These are phyloP conservation scores for Cryptococcus jaspeensis DNA, from an alignment of 1,284 basidiomycete genomes.

Conservation along the genomic window DNA sequence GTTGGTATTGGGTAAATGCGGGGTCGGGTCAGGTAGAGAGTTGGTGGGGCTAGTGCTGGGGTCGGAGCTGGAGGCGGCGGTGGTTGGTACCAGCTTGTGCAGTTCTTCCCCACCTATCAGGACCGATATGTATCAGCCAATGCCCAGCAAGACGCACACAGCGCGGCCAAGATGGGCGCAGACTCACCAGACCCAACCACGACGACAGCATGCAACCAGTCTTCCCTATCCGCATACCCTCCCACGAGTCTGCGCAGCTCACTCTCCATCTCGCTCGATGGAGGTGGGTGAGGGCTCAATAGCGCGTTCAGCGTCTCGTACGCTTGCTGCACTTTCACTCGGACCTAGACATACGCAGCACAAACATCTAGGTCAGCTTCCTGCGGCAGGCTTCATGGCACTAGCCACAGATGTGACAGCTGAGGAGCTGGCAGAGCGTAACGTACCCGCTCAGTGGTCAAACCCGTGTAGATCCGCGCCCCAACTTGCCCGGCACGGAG, in stretches of 20 bases:
- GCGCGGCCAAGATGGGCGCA: too few relatives aligned
- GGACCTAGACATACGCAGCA: conserved; percentile 17
- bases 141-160: too few relatives aligned
- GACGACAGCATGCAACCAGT: conserved; percentile 32
- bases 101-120: background rate
- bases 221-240: conserved; percentile 19
- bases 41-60: too few relatives aligned
- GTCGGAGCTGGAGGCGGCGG: too few relatives aligned
- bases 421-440: too few relatives aligned
- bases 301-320: conserved; percentile 32
- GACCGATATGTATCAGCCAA: too few relatives aligned
- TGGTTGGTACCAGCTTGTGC: conserved; percentile 3
- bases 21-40: too few relatives aligned
- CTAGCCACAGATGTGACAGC: too few relatives aligned
- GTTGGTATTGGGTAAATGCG: too few relatives aligned
- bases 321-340: conserved; percentile 8
- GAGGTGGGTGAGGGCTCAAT: conserved; percentile 25
- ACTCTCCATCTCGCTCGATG: conserved; percentile 10
- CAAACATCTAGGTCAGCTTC: too few relatives aligned
- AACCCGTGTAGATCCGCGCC: conserved; percentile 26
- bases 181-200: conserved; percentile 11
- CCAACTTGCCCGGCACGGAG: conserved; percentile 21
- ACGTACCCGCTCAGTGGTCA: conserved; percentile 22
- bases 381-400: conserved; percentile 1
- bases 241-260: conserved; percentile 27